Evolutionary conservation across 2,329 filamentous ascomycete genomes (phyloP).

Genomic region (Alternaria novae-zelandiae): DNA sequence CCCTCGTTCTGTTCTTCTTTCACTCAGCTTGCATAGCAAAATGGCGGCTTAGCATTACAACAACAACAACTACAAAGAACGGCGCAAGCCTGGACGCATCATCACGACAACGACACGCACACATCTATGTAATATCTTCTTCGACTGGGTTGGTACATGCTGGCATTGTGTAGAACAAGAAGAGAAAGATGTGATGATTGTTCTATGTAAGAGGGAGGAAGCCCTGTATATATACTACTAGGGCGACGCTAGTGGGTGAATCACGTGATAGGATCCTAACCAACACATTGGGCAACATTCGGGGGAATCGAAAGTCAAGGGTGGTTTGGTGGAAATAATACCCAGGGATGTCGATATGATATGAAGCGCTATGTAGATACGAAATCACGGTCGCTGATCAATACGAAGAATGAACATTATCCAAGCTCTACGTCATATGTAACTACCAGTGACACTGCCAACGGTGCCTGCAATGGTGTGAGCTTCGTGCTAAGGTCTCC

Average conservation of each 20-base stretch:
- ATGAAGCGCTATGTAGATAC: conserved; percentile 18
- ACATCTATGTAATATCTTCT: conserved; percentile 25
- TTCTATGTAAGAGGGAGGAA: too few species aligned
- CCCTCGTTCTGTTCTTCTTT: conserved; percentile 30
- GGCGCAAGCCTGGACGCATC: conserved; percentile 33
- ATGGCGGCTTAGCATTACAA: conserved; percentile 28
- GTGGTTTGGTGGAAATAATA: conserved; percentile 12
- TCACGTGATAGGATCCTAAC: too few species aligned
- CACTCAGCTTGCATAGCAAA: conserved; percentile 36
- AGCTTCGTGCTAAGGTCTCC: too few species aligned
- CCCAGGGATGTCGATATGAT: conserved; percentile 15
- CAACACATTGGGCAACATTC: conserved; percentile 40
- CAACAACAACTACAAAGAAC: conserved; percentile 20
- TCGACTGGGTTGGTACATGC: conserved; percentile 34
- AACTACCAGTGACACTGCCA: neutral
- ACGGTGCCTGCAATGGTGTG: neutral
- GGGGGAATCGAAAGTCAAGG: neutral
- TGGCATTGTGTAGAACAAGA: conserved; percentile 26
- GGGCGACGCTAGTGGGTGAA: too few species aligned
- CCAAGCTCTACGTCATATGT: neutral
- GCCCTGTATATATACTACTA: too few species aligned
- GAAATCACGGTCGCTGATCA: conserved; percentile 6
- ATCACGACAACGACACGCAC: conserved; percentile 11
- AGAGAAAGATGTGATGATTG: too few species aligned
- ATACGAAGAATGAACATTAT: conserved; percentile 14